Base-by-base conservation (phyloP, 805 yeast genomes). In the Schwanniomyces occidentalis region DNA sequence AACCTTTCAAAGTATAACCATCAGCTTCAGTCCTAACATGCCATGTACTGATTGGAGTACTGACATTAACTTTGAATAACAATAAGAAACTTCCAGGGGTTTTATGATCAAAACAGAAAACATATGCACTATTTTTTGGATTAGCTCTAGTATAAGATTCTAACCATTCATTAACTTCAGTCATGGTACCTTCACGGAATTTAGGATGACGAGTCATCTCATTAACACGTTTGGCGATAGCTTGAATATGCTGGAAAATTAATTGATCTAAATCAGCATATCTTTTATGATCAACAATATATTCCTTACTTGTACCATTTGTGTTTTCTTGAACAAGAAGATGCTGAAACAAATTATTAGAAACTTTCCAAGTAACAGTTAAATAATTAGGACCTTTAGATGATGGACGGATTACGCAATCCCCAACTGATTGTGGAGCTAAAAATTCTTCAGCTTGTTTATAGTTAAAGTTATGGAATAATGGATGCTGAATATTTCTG, bases 341-440 rank as follows among this genome's bases (percentile, higher is more conserved):
- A 57, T 93, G 98, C 58, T 93, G 98, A 64, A 84, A 93, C 42
- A 91, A 65, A 56, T 82, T 85, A 54, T 86, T 91, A 40, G 86
- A 93, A 29, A 93, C 90, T 58, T 93, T 93, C 97, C 98, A 93
- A 0, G 99, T 91, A 26, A 91, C 82, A 2, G 96, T 89, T 48
- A 93, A 72, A 59, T 82, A 96, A 44, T 87, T 85, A 30, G 76
- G 72, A 27, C 99, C 99, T 43, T 82, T 79, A 7, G 95, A 87
- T 0, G 97, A 88, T 13, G 98, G 99, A 48, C 99, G 77, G 37
- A 93, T 85, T 14, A 93, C 95, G 63, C 88, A 77, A 48, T 87
- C 95, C 34, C 99, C 99, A 45, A 90, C 82, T 27, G 82, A 77
- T 55, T 84, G 76, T 16, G 96, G 86, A 14, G 96, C 96, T 51